phyloP scores from a whole-genome alignment of 805 yeast genomes.

The Kazachstania taianensis region DNA sequence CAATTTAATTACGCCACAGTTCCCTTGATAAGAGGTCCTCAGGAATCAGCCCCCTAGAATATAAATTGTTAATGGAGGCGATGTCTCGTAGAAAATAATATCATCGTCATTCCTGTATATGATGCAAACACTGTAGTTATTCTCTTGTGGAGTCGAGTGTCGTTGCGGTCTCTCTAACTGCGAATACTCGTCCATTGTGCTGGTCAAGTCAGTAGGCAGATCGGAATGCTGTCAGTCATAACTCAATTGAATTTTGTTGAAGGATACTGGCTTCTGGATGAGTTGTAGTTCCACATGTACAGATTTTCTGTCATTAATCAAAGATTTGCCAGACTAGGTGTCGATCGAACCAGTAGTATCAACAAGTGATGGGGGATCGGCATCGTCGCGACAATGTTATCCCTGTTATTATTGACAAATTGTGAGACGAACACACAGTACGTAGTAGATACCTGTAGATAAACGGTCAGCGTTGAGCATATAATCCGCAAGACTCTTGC shows the following conservation, averaged over 20 bases:
- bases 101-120: slow-evolving; percentile 50
- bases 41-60: too few relatives aligned
- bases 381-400: slow-evolving; percentile 14
- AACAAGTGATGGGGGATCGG: slow-evolving; percentile 11
- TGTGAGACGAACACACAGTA: background rate
- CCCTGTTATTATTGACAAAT: background rate
- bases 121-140: slow-evolving; percentile 57
- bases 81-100: slow-evolving; percentile 66
- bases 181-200: slow-evolving; percentile 23
- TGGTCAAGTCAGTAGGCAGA: slow-evolving; percentile 24
- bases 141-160: too few relatives aligned
- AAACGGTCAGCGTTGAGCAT: too few relatives aligned
- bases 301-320: slow-evolving; percentile 41
- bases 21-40: too few relatives aligned
- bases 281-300: slow-evolving; percentile 58
- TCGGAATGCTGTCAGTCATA: slow-evolving; percentile 15
- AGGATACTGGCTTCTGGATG: slow-evolving; percentile 46
- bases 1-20: too few relatives aligned
- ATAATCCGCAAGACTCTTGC: too few relatives aligned
- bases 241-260: slow-evolving; percentile 21
- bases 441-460: slow-evolving; percentile 3
- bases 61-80: slow-evolving; percentile 30
- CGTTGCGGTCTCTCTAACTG: too few relatives aligned
- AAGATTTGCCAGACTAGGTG: slow-evolving; percentile 34
- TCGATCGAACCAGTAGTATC: slow-evolving; percentile 30